Percentiles rank a stretch among this genome's conserved stretches.
Evolutionary conservation across 1,139 yeast species (phyloP).

Genomic region (Yamadazyma pseudoaaseri): DNA sequence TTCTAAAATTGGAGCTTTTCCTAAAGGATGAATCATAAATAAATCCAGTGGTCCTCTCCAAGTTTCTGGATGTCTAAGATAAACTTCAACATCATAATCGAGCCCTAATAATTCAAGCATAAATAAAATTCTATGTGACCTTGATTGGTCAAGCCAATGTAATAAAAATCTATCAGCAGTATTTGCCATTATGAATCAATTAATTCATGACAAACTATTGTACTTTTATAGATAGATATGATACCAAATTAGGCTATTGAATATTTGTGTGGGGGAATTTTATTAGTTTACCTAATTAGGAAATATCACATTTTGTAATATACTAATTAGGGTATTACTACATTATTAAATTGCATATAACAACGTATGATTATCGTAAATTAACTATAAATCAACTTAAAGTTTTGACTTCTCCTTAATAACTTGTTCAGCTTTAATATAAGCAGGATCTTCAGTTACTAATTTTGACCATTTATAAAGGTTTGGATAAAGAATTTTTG

Average conservation of each 20-base stretch:
- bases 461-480: slow-evolving; percentile 25
- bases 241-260: too few species aligned
- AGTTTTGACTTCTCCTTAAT: slow-evolving; percentile 14
- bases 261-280: not conserved
- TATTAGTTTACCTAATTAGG: slow-evolving; percentile 1
- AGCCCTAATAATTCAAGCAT: slow-evolving; percentile 40
- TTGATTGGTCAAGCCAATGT: slow-evolving; percentile 25
- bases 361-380: not conserved
- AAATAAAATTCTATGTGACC: slow-evolving; percentile 42
- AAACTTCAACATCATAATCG: slow-evolving; percentile 50
- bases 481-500: slow-evolving; percentile 20
- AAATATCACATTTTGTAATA: not conserved
- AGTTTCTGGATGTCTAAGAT: slow-evolving; percentile 40
- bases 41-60: slow-evolving; percentile 47
- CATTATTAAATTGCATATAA: not conserved
- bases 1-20: slow-evolving; percentile 55
- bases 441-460: slow-evolving; percentile 20
- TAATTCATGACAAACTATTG: too few species aligned
- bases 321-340: not conserved
- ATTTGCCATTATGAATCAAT: slow-evolving; percentile 13
- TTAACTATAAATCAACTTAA: slow-evolving; percentile 1
- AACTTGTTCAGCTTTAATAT: slow-evolving; percentile 20
- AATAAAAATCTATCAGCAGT: slow-evolving; percentile 16
- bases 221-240: too few species aligned
- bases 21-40: slow-evolving; percentile 53